Conservation (phyloP, 345 rosid species). For the Citrus unshiu region DNA sequence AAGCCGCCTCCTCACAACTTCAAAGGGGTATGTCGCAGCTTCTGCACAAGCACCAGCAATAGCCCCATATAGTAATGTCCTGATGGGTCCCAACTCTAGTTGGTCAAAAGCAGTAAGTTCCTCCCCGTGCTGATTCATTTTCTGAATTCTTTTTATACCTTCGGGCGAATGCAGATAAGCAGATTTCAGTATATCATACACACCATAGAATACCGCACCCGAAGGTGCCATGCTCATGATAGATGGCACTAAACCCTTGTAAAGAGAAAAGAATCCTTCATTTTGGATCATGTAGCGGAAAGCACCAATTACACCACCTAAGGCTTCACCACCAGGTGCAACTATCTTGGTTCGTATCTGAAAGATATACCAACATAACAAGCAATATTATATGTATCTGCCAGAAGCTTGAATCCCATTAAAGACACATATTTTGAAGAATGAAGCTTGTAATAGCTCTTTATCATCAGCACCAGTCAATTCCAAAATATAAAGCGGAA, state of each 20-base stretch:
- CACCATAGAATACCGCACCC: slow-evolving; percentile 74
- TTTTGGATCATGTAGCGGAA: slow-evolving; percentile 57
- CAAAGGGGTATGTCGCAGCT: slow-evolving; percentile 76
- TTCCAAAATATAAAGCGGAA: neutral
- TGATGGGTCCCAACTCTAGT: slow-evolving; percentile 71
- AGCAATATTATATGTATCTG: neutral
- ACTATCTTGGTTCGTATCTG: slow-evolving; percentile 72
- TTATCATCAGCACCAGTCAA: neutral
- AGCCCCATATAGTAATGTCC: slow-evolving; percentile 70
- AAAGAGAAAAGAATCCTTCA: slow-evolving; percentile 71
- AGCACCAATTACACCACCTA: slow-evolving; percentile 70
- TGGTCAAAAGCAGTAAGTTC: slow-evolving; percentile 63
- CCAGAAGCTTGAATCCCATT: neutral
- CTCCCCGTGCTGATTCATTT: slow-evolving; percentile 47
- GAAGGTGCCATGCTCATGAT: slow-evolving; percentile 71
- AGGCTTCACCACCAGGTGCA: slow-evolving; percentile 73
- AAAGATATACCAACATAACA: slow-evolving; percentile 7
- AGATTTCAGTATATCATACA: slow-evolving; percentile 61
- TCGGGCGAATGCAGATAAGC: slow-evolving; percentile 60
- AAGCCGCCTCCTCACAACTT: slow-evolving; percentile 69
- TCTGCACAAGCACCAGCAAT: slow-evolving; percentile 79
- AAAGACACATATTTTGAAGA: neutral
- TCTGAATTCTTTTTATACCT: slow-evolving; percentile 58
- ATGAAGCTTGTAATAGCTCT: too few relatives aligned
- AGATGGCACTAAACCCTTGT: slow-evolving; percentile 73